Conservation (phyloP, 2,329 filamentous ascomycete species). For the Penicillium sp. region DNA sequence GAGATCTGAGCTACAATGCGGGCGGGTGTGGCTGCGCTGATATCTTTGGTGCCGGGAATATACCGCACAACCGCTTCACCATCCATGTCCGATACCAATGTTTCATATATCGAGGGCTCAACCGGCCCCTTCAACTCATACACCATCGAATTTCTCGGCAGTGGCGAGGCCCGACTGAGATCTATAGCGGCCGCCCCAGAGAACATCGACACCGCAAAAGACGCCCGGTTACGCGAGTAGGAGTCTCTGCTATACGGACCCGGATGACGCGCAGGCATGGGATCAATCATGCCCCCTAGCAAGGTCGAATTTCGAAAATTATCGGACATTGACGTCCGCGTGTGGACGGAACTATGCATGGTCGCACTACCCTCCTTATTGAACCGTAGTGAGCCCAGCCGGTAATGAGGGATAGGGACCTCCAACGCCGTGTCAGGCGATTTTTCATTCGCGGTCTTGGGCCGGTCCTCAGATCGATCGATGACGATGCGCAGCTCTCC, state of each 20-base stretch:
- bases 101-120: conserved; percentile 68
- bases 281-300: conserved; percentile 41
- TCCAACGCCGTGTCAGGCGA: conserved; percentile 61
- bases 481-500: conserved; percentile 80
- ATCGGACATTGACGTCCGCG: conserved; percentile 64
- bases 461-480: conserved; percentile 65
- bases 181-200: conserved; percentile 35
- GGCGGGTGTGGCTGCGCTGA: conserved; percentile 85
- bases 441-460: conserved; percentile 62
- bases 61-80: conserved; percentile 81
- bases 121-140: conserved; percentile 63
- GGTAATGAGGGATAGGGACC: conserved; percentile 79
- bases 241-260: conserved; percentile 29
- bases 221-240: conserved; percentile 27
- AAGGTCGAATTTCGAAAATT: conserved; percentile 65
- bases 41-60: conserved; percentile 66
- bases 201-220: conserved; percentile 40
- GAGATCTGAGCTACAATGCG: conserved; percentile 95
- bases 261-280: conserved; percentile 21
- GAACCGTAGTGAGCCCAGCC: conserved; percentile 78
- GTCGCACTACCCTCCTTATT: conserved; percentile 72
- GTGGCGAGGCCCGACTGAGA: conserved; percentile 31
- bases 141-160: conserved; percentile 41
- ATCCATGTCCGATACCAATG: conserved; percentile 77
- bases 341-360: conserved; percentile 77